Conservation (phyloP, 805 yeast species). For the Jamesozyma spencerorum region DNA sequence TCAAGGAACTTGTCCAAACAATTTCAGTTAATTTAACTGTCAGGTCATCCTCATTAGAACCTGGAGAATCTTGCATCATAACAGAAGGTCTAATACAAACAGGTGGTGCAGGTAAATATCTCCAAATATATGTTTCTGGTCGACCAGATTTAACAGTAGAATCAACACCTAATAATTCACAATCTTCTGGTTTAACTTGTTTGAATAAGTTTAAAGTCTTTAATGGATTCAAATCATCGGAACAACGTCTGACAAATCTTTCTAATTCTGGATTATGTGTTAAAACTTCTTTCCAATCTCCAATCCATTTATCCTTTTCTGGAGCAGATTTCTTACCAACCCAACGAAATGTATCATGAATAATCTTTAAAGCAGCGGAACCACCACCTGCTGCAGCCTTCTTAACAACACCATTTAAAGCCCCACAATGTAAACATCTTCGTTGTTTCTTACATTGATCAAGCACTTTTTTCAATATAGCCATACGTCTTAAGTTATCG, state of each 20-base stretch:
- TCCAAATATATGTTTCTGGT: slow-evolving; percentile 95
- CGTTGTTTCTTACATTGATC: slow-evolving; percentile 96
- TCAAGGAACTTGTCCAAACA: slow-evolving; percentile 92
- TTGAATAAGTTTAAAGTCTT: slow-evolving; percentile 81
- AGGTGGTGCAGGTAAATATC: slow-evolving; percentile 97
- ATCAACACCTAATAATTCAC: slow-evolving; percentile 87
- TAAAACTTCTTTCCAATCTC: slow-evolving; percentile 69
- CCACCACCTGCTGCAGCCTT: slow-evolving; percentile 89
- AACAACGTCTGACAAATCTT: slow-evolving; percentile 72
- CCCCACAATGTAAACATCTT: slow-evolving; percentile 78
- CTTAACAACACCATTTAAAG: slow-evolving; percentile 92
- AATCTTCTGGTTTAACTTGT: slow-evolving; percentile 75
- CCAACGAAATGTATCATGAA: slow-evolving; percentile 95
- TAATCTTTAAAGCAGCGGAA: slow-evolving; percentile 87
- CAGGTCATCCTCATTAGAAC: slow-evolving; percentile 93
- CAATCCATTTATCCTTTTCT: slow-evolving; percentile 81
- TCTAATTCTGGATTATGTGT: slow-evolving; percentile 79
- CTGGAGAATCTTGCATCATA: slow-evolving; percentile 76
- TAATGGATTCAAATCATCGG: slow-evolving; percentile 90
- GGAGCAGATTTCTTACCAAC: slow-evolving; percentile 80
- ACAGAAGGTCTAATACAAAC: slow-evolving; percentile 98
- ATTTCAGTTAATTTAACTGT: slow-evolving; percentile 94
- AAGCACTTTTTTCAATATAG: slow-evolving; percentile 64
- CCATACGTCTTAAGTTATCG: slow-evolving; percentile 90
- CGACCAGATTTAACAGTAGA: slow-evolving; percentile 72